Evolutionary conservation across 192 early-diverging fungal genomes (phyloP), one percentile per base, ranked within the genome.

Genomic region (Rhizoclosmatium globosum): DNA sequence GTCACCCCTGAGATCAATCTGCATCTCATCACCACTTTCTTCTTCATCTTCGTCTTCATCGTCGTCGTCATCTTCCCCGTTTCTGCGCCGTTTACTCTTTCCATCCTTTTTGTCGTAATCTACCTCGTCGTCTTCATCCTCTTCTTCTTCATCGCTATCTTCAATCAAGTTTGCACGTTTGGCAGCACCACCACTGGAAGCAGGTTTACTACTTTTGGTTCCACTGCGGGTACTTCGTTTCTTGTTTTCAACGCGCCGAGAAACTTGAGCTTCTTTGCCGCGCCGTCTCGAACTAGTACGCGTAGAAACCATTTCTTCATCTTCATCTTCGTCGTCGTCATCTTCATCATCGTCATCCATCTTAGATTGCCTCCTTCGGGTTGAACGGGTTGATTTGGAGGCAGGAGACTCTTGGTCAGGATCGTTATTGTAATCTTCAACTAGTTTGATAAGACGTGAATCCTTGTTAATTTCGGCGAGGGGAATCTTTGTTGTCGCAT

Each of bases 51-150:
- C 31, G 31, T 31, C 31, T 31, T 31, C 31, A 31, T 31, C 31
- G 39, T 19, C 68, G 38, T n/a, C 68, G 68, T n/a, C 68, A 46
- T 19, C 17, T 9, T n/a, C 38, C 19, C 43, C 31, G 43, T 70
- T 31, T 31, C 17, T n/a, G 15, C 68, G 45, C 19, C 43, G 1
- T 70, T 47, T 38, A 11, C 13, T 2, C 47, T 31, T 53, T 45
- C 38, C 41, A n/a, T 50, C 48, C 6, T 38, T 41, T 19, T 53
- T 9, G 23, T 11, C 56, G 15, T 3, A 13, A 19, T 73, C 53
- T 23, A 11, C 71, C 48, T 41, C 71, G 71, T 41, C 71, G 71
- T 23, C 46, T 13, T 42, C 47, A 17, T 31, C 31, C 71, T 73
- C 50, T 31, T 17, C 19, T 41, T 41, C 71, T 23, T 50, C 50